These are phyloP conservation scores for Chytridium lagenaria DNA, from an alignment of 371 early-diverging fungal genomes.

Conservation along the genomic window DNA sequence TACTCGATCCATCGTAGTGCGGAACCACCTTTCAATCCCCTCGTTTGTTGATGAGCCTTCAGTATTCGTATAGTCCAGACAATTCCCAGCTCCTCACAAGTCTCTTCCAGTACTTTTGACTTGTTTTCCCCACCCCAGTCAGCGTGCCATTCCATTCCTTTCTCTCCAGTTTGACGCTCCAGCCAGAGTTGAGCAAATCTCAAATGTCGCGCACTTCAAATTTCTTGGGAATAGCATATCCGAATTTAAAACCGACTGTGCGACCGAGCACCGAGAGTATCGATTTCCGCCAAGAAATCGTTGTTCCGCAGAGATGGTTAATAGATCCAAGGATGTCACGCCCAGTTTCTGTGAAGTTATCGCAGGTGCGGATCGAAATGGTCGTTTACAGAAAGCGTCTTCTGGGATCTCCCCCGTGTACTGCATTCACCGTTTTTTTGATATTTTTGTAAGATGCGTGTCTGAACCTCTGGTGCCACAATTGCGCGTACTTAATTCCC, in stretches of 20 bases:
- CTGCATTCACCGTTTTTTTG: neutral
- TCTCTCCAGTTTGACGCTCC: neutral
- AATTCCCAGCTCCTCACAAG: neutral
- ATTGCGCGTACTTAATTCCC: too few relatives aligned
- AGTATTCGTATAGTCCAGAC: conserved; percentile 9
- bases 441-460: neutral
- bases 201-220: neutral
- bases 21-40: conserved; percentile 23
- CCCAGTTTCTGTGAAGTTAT: neutral
- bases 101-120: neutral
- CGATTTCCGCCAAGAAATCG: neutral
- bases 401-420: neutral
- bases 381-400: neutral
- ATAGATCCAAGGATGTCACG: neutral
- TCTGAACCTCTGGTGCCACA: neutral
- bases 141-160: neutral
- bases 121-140: neutral
- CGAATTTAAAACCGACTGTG: conserved; percentile 10
- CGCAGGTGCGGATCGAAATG: neutral
- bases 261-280: conserved; percentile 8
- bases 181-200: neutral
- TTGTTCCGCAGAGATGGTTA: neutral
- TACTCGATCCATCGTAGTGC: conserved; percentile 19
- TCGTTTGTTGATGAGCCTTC: conserved; percentile 11
- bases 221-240: neutral